Percentiles rank a stretch among this genome's conserved stretches.
phyloP scores from a whole-genome alignment of 768 basidiomycete genomes.

The Suillus hirtellus region DNA sequence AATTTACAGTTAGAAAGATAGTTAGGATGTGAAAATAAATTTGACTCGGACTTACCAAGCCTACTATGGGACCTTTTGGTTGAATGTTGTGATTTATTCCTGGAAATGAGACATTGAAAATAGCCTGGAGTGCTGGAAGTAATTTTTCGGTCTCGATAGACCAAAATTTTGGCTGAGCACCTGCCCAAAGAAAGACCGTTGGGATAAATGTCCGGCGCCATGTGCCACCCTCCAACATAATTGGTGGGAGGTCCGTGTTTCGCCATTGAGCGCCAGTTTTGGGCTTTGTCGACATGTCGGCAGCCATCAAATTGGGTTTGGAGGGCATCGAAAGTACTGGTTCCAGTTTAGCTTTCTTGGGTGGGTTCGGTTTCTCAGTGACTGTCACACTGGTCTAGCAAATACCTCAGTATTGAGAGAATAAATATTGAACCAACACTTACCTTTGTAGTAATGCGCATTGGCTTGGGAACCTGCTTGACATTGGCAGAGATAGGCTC shows the following conservation, averaged over 20 bases:
- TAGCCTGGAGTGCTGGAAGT: conserved; percentile 3
- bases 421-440: background rate
- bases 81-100: conserved; percentile 8
- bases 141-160: conserved; percentile 6
- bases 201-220: conserved; percentile 8
- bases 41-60: conserved; percentile 1
- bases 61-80: conserved; percentile 4
- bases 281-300: background rate
- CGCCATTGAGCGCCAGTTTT: background rate
- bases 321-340: background rate
- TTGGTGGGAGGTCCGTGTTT: background rate
- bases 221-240: background rate
- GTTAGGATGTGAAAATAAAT: background rate
- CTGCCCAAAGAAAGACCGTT: conserved; percentile 10
- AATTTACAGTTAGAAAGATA: too few species aligned
- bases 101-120: conserved; percentile 9
- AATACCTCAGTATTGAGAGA: too few species aligned
- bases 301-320: background rate
- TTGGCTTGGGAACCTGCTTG: background rate
- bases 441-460: background rate
- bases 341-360: background rate
- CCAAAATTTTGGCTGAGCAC: conserved; percentile 15
- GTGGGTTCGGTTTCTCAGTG: background rate
- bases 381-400: background rate
- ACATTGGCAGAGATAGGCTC: background rate